A percentile compares a stretch with the other conserved stretches of the same genome.
Evolutionary conservation across 345 rosid species (phyloP).

Genomic region (Brassica rapa): DNA sequence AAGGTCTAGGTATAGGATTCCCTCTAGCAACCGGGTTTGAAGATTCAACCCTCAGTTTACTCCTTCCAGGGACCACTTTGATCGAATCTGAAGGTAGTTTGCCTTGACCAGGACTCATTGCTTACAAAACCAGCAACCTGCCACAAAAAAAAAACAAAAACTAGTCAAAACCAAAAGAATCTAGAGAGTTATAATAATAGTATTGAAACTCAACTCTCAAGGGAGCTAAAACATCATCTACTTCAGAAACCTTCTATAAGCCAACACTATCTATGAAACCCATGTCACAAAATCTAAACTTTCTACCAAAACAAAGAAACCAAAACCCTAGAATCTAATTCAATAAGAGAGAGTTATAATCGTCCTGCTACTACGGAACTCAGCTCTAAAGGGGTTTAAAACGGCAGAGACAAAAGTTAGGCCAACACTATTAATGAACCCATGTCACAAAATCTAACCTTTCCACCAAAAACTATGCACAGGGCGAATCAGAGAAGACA

Average conservation of each 20-base stretch:
- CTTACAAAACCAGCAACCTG: constrained; percentile 8
- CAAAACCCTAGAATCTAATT: not conserved
- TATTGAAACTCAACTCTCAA: no score
- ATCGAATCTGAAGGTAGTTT: constrained; percentile 25
- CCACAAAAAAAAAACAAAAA: not conserved
- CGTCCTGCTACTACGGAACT: no score
- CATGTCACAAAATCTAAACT: no score
- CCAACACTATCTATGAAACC: no score
- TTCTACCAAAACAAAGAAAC: no score
- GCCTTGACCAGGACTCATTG: constrained; percentile 30
- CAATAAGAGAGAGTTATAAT: not conserved
- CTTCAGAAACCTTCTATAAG: not conserved
- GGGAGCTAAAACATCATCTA: not conserved
- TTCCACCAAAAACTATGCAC: no score
- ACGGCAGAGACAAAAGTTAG: no score
- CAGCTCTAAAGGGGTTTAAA: no score
- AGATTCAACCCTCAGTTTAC: constrained; percentile 35
- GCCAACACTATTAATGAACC: no score
- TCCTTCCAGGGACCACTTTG: constrained; percentile 36
- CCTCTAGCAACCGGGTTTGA: constrained; percentile 34
- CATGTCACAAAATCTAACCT: no score
- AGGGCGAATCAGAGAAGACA: no score
- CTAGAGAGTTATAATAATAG: no score
- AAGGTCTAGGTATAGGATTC: not conserved
- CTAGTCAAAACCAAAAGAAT: not conserved